Evolutionary conservation across 345 rosid species (phyloP), one percentile per base, ranked within the genome.

Genomic region (Clausena lansium): DNA sequence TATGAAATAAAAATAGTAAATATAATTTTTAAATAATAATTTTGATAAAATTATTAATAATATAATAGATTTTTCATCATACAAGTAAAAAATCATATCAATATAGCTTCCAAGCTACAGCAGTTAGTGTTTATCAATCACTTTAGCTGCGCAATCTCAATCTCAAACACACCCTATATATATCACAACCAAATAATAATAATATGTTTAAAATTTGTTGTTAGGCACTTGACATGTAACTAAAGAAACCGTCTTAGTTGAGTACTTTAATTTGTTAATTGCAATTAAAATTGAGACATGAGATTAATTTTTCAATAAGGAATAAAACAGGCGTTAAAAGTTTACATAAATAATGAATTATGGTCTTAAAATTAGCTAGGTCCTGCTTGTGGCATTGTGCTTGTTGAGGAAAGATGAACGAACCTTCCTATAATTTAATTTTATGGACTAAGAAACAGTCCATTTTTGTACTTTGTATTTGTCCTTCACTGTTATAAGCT

Each of bases 361-460:
- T 70, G 52, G 54, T 0, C 10, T 52, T 60, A 61, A 22, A 71
- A 67, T 54, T 70, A 61, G 76, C 59, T 47, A 61, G 76, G 64
- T 47, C 67, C 65, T 71, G 28, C 66, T 71, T n/a, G 33, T 66
- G 38, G 67, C 70, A 27, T 15, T 70, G 27, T 45, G 33, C 41
- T 4, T 67, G 63, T 22, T 64, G 36, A 79, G 76, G 87, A 79
- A 85, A 84, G 83, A 60, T 78, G 85, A 0, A 67, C 83, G 88
- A 83, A 86, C 79, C 81, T 86, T 84, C 89, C 83, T 84, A 36
- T 71, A 27, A 14, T 39, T 30, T 17, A 4, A 32, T 20, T n/a
- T 58, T 71, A 78, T 74, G 77, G 80, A 70, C 38, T 67, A 32
- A 67, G 38, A 64, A 76, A 70, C 75, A 74, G 61, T 74, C 54